Evolutionary conservation across 176 grass and related monocot species (phyloP), one percentile per base, ranked within the genome.

Genomic region (Ensete ventricosum): DNA sequence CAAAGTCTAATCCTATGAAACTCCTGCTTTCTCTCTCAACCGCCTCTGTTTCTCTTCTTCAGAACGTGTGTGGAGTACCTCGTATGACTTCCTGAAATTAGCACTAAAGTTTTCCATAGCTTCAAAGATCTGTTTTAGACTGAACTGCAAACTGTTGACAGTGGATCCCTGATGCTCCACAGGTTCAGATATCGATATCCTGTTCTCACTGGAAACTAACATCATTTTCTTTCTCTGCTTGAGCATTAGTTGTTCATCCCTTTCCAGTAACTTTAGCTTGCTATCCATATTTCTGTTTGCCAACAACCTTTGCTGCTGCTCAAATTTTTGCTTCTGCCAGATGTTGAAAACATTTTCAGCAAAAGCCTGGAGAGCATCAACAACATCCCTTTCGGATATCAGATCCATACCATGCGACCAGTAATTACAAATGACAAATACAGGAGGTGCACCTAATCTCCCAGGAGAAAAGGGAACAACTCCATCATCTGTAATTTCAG

Each of bases 401-500:
- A 71, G 89, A 14, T 52, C 55, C 81, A 99, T 87, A 74, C 80
- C 62, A 2, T 49, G 80, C 21, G 82, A 85, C 96, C 96, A 99
- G 14, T 85, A 87, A 50, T 95, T 94, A 51, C 84, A 95, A 75
- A 99, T 91, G 67, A 94, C 73, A 52, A 99, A 99, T 50, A 99
- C 83, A 10, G 88, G 88, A 34, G 96, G 96, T 9, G 84, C 96
- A 43, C 91, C 96, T 73, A 99, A 67, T 25, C 96, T 83, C 2
- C 96, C 96, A 13, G 96, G 96, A 83, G 96, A 99, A 82, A 91
- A 95, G 1, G 96, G 96, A 80, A 86, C 80, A 14, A 65, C 55
- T 50, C 96, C 96, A 67, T 99, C 96, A 58, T 99, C 96, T 49
- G 96, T 99, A 73, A 68, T 88, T 66, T 95, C 96, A 20, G 87